Evolutionary conservation across 148 eudicot species (phyloP).

Genomic region (Euryodendron excelsum): DNA sequence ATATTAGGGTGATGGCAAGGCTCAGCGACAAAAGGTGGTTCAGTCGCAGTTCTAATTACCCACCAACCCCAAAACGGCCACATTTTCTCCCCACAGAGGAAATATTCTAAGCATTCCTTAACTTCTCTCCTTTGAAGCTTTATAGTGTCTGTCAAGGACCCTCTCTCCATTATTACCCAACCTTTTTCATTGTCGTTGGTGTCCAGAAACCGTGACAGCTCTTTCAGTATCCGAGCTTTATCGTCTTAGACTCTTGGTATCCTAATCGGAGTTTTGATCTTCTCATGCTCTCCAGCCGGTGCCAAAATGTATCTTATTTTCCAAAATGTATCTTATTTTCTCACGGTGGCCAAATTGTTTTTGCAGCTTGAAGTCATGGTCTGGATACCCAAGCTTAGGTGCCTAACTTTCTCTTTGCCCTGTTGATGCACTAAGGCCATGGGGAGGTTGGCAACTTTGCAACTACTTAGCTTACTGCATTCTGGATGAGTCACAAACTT

Average conservation of each 20-base stretch:
- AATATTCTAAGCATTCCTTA: slow-evolving; percentile 24
- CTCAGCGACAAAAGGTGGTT: slow-evolving; percentile 20
- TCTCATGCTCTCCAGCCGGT: slow-evolving; percentile 52
- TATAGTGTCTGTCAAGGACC: slow-evolving; percentile 33
- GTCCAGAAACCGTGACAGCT: slow-evolving; percentile 33
- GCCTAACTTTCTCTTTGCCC: too few species aligned
- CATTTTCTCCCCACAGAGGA: slow-evolving; percentile 30
- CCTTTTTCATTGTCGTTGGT: slow-evolving; percentile 19
- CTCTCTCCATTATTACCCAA: slow-evolving; percentile 55
- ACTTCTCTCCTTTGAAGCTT: slow-evolving; percentile 37
- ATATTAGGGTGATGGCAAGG: slow-evolving; percentile 39
- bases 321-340: too few species aligned
- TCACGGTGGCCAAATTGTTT: slow-evolving; percentile 28
- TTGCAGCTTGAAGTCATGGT: too few species aligned
- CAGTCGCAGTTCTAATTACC: slow-evolving; percentile 35
- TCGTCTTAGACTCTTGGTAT: slow-evolving; percentile 6
- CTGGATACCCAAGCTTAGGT: too few species aligned
- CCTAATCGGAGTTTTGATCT: slow-evolving; percentile 35
- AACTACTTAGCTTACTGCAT: too few species aligned
- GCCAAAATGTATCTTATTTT: too few species aligned
- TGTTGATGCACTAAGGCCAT: too few species aligned
- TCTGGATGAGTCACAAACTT: too few species aligned
- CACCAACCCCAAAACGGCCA: slow-evolving; percentile 40
- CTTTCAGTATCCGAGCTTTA: slow-evolving; percentile 32
- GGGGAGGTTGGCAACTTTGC: too few species aligned